Conservation (phyloP, 148 eudicot genomes). For the Rheum nobile region DNA sequence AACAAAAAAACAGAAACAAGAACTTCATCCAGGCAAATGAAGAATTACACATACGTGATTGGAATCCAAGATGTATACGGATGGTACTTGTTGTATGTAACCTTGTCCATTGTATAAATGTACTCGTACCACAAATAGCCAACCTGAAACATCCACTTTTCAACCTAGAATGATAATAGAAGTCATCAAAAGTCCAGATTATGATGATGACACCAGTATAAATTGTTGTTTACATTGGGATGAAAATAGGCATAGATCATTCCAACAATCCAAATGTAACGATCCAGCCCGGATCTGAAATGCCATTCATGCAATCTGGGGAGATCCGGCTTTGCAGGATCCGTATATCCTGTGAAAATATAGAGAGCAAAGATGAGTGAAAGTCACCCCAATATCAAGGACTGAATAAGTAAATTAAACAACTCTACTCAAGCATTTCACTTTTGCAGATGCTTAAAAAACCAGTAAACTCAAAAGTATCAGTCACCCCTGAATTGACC, state of each 20-base stretch:
- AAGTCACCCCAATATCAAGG: not conserved
- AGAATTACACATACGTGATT: constrained; percentile 48
- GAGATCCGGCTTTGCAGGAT: constrained; percentile 93
- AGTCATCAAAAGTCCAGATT: not conserved
- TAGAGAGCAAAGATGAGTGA: not conserved
- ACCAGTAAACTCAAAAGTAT: too few species aligned
- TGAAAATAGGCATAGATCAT: constrained; percentile 94
- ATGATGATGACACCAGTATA: too few species aligned
- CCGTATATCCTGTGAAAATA: constrained; percentile 55
- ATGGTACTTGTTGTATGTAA: constrained; percentile 83
- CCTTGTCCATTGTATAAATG: constrained; percentile 85
- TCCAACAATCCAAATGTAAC: constrained; percentile 93
- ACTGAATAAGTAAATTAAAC: too few species aligned
- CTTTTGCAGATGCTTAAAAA: too few species aligned
- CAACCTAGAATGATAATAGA: constrained; percentile 47
- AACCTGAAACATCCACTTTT: constrained; percentile 80
- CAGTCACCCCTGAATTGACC: too few species aligned
- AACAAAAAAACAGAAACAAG: not conserved
- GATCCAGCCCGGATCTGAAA: constrained; percentile 97
- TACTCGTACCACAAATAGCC: constrained; percentile 92
- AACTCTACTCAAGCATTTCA: too few species aligned
- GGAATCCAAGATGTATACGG: constrained; percentile 99
- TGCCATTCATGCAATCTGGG: constrained; percentile 94
- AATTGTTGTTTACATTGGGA: constrained; percentile 59
- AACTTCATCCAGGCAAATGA: not conserved